Evolutionary conservation across 2,329 filamentous ascomycete species (phyloP), one percentile per base, ranked within the genome.

Genomic region (Metarhizium robertsii): DNA sequence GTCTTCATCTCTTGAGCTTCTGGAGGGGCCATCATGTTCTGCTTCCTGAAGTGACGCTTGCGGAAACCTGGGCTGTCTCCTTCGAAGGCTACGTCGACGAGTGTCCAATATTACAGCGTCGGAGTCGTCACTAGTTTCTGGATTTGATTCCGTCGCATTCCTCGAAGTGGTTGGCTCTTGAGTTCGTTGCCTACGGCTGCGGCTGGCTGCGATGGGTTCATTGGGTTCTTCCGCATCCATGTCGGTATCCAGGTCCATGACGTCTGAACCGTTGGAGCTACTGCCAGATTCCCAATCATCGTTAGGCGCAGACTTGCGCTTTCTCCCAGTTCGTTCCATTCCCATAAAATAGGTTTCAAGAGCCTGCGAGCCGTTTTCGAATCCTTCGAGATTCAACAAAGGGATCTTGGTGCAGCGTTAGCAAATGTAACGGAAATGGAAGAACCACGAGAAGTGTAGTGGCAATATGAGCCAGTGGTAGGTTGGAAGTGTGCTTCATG

Each of bases 281-380:
- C 40, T 38, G 4, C 62, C 64, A n/a, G 67, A 64, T 20, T 62
- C 55, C 67, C 62, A 71, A 7, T 65, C 63, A 45, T 68, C 62
- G 3, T 65, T 61, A 2, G 59, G 50, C 4, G 20, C 54, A 54
- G 62, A 55, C 59, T 72, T 72, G 13, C 71, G 68, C 54, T 72
- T 73, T 36, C 60, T 62, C 45, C 56, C 34, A 1, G 32, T 20
- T 10, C 47, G 34, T n/a, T 58, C 54, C 57, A 63, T 64, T 38
- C 61, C 52, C 14, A 51, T 48, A 55, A 59, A 63, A 10, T 58
- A 57, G 6, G 30, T 34, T 11, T 58, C 52, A 38, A 74, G 58
- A 4, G 69, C 66, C 34, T 53, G 54, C 54, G 59, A 61, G 42
- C 70, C 72, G 64, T 70, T 71, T 38, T 68, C 60, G 11, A 69